Base-by-base conservation (phyloP, 495 filamentous ascomycete genomes). In the Halenospora varia region DNA sequence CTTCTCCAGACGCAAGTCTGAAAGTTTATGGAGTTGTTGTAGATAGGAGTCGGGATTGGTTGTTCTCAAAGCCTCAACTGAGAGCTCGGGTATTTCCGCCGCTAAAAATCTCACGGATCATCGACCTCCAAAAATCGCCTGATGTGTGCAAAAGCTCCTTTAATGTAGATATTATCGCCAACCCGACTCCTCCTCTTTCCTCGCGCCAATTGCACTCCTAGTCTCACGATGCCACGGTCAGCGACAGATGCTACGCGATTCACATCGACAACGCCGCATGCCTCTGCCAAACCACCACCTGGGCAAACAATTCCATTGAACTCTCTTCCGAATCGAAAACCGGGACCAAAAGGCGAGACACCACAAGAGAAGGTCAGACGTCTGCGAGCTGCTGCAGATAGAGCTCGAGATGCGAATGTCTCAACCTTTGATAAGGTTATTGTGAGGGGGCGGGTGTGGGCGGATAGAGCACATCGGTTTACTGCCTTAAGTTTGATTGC, bases 171-270 rank as follows among this genome's bases (percentile, higher is more conserved):
- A 39, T 22, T 26, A 10, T 17, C 39, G 23, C 22, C 18, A 40
- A 17, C 10, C 25, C 10, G 10, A 17, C 44, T 10, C 18, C 9
- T 20, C 44, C 10, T 10, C 18, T 18, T 47, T 18, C 18, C 44
- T 47, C 10, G 10, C 10, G 10, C 44, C 10, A 47, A 19, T 40
- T 40, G 9, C 35, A 6, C 10, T 47, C 44, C 9, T 47, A 47
- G 10, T 18, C 10, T 11, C 10, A 47, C 18, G 44, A 89, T 92
- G 83, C 82, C 91, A 63, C 92, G 93, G 71, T 92, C 89, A 73
- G 86, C 91, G 68, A 85, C 84, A 62, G 94, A 97, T 75, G 91
- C 94, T 57, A 98, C 94, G 68, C 85, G 93, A 59, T 98, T 98
- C 80, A 97, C 93, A 50, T 82, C 92, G 25, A 96, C 90, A 41